Evolutionary conservation across 1,284 basidiomycete species (phyloP), one percentile per base, ranked within the genome.

Genomic region (Trametes sp.): DNA sequence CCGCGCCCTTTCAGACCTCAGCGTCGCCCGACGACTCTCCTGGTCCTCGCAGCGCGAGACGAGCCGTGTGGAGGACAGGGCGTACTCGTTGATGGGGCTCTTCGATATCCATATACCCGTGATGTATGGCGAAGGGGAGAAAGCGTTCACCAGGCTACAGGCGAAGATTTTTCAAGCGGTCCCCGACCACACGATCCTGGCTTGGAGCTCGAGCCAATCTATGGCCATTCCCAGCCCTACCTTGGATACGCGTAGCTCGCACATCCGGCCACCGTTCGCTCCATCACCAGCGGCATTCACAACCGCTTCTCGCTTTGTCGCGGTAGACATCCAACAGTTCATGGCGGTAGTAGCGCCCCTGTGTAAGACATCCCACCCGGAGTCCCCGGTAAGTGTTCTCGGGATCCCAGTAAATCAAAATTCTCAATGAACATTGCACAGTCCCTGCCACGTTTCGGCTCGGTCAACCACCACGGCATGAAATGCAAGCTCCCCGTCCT

Each of bases 81-180:
- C 56, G 14, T 58, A 58, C 48, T 58, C 56, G 1, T 35, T 58
- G 8, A 51, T 58, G 56, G 56, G 56, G 9, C 21, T 58, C 19
- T 58, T 58, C 26, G 48, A 21, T 36, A 28, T 58, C 4, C 48
- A 58, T 36, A 58, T 58, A 48, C 35, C 56, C 8, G 16, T 26
- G 2, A 29, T 58, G 8, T 58, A 58, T 24, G 56, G 56, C 48
- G 56, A 58, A 24, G 56, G 56, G 11, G 19, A 41, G 16, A 50
- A 42, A 19, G 56, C 56, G 6, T 58, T 58, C 38, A 19, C 19
- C 36, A 28, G 56, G 10, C 48, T 58, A 1, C 56, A 58, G 48
- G 28, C 16, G 19, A 21, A 58, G 29, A 58, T 58, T 14, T 19
- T 58, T n/a, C 31, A 33, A 11, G 31, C 5, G 31, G 31, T 33